Evolutionary conservation across 2,329 filamentous ascomycete genomes (phyloP).

Genomic region (Paecilomyces sp.): DNA sequence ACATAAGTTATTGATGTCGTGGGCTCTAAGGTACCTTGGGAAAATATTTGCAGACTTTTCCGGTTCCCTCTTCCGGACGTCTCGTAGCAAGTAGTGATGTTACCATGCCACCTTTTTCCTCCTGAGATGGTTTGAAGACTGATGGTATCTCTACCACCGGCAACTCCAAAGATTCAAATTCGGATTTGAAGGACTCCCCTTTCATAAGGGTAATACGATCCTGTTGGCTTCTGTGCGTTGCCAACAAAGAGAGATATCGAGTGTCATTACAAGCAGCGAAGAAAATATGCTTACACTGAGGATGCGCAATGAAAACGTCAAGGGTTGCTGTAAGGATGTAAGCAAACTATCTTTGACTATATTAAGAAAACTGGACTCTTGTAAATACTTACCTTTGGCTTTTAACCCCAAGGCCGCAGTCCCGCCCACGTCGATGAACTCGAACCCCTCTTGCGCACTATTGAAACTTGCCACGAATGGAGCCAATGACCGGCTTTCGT

Average conservation of each 20-base stretch:
- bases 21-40: constrained; percentile 18
- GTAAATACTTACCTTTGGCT: constrained; percentile 40
- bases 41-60: constrained; percentile 23
- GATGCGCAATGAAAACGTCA: constrained; percentile 48
- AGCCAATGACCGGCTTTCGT: constrained; percentile 50
- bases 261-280: constrained; percentile 57
- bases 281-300: constrained; percentile 58
- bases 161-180: constrained; percentile 48
- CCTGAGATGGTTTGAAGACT: constrained; percentile 40
- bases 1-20: not conserved
- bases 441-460: constrained; percentile 50
- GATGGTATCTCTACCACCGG: constrained; percentile 45
- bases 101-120: not conserved
- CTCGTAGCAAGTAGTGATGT: not conserved
- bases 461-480: constrained; percentile 53
- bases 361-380: not conserved
- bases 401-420: constrained; percentile 57
- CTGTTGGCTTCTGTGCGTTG: constrained; percentile 42
- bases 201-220: constrained; percentile 51
- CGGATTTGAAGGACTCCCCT: constrained; percentile 44
- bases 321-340: constrained; percentile 20
- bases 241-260: constrained; percentile 51
- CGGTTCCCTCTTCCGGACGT: not conserved
- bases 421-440: constrained; percentile 56
- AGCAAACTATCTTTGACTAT: not conserved